Conservation (phyloP, 176 grass and related monocot genomes). For the Bolboschoenus planiculmis region DNA sequence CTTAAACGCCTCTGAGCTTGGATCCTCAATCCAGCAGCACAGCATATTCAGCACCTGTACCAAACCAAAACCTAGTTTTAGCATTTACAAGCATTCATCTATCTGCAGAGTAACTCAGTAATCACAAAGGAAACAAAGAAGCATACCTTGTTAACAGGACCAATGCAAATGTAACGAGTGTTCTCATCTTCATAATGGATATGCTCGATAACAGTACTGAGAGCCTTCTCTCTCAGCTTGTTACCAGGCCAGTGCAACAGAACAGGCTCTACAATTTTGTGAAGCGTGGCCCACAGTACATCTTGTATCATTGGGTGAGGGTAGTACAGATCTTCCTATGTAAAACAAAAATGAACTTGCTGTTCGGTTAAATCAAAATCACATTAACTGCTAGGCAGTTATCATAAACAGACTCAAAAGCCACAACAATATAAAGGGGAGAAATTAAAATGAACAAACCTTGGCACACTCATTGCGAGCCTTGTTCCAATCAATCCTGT, state of each 20-base stretch:
- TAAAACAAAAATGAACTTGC: conserved; percentile 12
- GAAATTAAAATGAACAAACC: conserved; percentile 41
- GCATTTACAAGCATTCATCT: not conserved
- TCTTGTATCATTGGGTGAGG: conserved; percentile 90
- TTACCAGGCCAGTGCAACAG: conserved; percentile 74
- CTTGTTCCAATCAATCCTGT: conserved; percentile 72
- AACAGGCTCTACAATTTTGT: conserved; percentile 91
- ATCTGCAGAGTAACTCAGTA: not conserved
- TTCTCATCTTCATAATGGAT: conserved; percentile 99
- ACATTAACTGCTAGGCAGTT: not conserved
- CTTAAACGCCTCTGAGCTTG: conserved; percentile 66
- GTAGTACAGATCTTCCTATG: conserved; percentile 97
- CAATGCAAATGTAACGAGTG: conserved; percentile 89
- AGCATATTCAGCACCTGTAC: conserved; percentile 66
- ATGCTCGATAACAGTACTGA: conserved; percentile 67
- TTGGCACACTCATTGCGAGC: conserved; percentile 93
- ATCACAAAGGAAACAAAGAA: not conserved
- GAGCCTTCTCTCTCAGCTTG: conserved; percentile 74
- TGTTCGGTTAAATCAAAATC: not conserved
- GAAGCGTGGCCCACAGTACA: conserved; percentile 81
- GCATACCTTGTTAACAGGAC: conserved; percentile 94
- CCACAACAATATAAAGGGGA: not conserved
- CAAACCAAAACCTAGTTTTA: not conserved
- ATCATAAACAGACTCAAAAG: not conserved
- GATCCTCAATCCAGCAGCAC: conserved; percentile 65